These are phyloP conservation scores for Chalaropsis thielavioides DNA, from an alignment of 2,329 filamentous ascomycete genomes.

Conservation along the genomic window DNA sequence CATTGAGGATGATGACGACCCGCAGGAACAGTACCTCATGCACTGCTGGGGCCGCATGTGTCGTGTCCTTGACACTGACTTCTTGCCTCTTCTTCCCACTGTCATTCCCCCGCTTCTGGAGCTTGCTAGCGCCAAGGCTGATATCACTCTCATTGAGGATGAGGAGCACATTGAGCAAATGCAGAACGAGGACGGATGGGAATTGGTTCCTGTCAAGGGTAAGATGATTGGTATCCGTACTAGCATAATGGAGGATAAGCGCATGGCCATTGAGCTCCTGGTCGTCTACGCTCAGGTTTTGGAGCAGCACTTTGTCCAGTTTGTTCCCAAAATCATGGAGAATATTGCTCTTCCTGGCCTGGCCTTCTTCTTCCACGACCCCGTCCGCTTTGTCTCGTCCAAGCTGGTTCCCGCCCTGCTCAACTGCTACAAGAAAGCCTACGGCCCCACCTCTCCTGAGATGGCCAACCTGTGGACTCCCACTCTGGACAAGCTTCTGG, in stretches of 20 bases:
- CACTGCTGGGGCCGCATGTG: slow-evolving; percentile 99
- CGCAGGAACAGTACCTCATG: slow-evolving; percentile 90
- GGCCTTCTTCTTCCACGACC: slow-evolving; percentile 98
- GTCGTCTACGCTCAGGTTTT: slow-evolving; percentile 94
- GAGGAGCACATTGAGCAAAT: slow-evolving; percentile 87
- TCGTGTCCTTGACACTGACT: slow-evolving; percentile 77
- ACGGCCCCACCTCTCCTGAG: slow-evolving; percentile 64
- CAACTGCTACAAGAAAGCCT: slow-evolving; percentile 85
- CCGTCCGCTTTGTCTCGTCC: slow-evolving; percentile 84
- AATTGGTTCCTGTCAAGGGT: slow-evolving; percentile 88
- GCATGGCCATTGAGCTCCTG: slow-evolving; percentile 97
- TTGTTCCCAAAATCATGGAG: slow-evolving; percentile 86
- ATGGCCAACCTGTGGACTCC: slow-evolving; percentile 70
- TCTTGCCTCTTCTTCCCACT: slow-evolving; percentile 78
- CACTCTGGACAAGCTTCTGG: slow-evolving; percentile 79
- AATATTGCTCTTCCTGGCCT: slow-evolving; percentile 88
- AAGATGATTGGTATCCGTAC: slow-evolving; percentile 98
- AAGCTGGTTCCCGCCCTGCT: slow-evolving; percentile 88
- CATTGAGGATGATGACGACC: slow-evolving; percentile 84
- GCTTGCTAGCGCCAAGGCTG: slow-evolving; percentile 85
- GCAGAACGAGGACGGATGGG: slow-evolving; percentile 93
- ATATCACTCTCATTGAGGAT: slow-evolving; percentile 90
- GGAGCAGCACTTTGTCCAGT: slow-evolving; percentile 83
- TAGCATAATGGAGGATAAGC: slow-evolving; percentile 92
- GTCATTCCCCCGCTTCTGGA: slow-evolving; percentile 92